Conservation (phyloP, 2,329 filamentous ascomycete genomes). For the Teratosphaeria gauchensis region DNA sequence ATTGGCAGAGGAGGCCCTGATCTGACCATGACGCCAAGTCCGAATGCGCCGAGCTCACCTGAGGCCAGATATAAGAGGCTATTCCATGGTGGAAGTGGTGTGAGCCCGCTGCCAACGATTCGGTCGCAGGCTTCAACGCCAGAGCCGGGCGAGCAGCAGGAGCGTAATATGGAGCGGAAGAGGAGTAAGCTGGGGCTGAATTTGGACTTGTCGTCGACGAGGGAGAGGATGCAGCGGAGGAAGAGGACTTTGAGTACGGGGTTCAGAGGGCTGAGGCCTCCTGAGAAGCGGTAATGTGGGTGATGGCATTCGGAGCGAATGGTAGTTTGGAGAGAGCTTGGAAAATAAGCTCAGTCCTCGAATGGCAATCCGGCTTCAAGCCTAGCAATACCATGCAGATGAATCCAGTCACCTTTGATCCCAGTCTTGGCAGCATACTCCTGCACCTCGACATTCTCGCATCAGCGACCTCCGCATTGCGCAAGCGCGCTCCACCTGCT, state of each 20-base stretch:
- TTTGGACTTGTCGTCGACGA: slow-evolving; percentile 16
- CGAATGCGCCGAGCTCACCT: slow-evolving; percentile 25
- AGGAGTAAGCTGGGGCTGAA: slow-evolving; percentile 6
- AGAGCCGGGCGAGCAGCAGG: background rate
- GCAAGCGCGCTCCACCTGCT: too few relatives aligned
- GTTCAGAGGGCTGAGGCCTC: slow-evolving; percentile 16
- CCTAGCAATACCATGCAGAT: too few relatives aligned
- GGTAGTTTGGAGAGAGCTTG: too few relatives aligned
- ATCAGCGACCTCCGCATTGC: too few relatives aligned
- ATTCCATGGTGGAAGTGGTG: slow-evolving; percentile 23
- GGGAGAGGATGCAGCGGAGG: slow-evolving; percentile 15
- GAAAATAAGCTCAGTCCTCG: too few relatives aligned
- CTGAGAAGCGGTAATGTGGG: slow-evolving; percentile 8
- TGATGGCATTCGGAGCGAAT: background rate
- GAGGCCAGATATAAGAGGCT: slow-evolving; percentile 33
- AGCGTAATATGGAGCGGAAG: background rate
- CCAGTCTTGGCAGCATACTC: too few relatives aligned
- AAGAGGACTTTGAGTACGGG: slow-evolving; percentile 22
- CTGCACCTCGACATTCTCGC: too few relatives aligned
- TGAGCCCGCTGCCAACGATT: slow-evolving; percentile 5
- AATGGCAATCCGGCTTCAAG: too few relatives aligned
- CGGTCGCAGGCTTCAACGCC: slow-evolving; percentile 4
- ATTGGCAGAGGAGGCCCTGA: background rate
- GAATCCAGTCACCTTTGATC: too few relatives aligned
- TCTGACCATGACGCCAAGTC: background rate